Evolutionary conservation across 2,329 filamentous ascomycete genomes (phyloP).

Genomic region (Alternaria postmessia): DNA sequence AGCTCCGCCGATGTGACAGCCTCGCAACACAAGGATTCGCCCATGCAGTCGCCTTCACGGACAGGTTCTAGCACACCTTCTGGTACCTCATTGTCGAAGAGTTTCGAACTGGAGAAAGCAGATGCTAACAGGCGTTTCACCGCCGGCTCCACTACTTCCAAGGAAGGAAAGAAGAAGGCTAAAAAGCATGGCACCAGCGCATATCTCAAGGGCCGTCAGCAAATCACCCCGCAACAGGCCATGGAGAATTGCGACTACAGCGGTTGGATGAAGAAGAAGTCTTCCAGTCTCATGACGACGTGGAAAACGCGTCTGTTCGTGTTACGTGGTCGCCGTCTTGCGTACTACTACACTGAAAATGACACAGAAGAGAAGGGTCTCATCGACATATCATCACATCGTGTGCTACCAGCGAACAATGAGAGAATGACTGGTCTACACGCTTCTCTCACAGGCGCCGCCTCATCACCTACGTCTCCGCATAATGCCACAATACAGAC

Average conservation of each 20-base stretch:
- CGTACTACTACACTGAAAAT: constrained; percentile 95
- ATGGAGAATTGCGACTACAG: constrained; percentile 89
- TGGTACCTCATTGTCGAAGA: constrained; percentile 65
- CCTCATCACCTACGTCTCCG: constrained; percentile 69
- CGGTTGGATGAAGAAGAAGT: constrained; percentile 99
- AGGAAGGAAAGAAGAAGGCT: constrained; percentile 59
- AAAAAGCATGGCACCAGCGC: constrained; percentile 95
- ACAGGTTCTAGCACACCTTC: constrained; percentile 78
- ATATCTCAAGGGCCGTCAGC: constrained; percentile 84
- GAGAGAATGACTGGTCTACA: constrained; percentile 90
- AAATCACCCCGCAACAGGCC: constrained; percentile 81
- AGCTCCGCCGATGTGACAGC: constrained; percentile 51
- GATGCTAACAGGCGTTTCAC: constrained; percentile 52
- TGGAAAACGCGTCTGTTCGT: constrained; percentile 99
- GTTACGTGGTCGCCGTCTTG: constrained; percentile 85
- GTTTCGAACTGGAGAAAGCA: constrained; percentile 81
- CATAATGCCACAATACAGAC: constrained; percentile 52
- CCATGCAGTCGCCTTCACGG: constrained; percentile 70
- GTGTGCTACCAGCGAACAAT: constrained; percentile 92
- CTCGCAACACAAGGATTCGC: constrained; percentile 61
- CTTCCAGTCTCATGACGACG: constrained; percentile 92
- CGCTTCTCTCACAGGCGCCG: constrained; percentile 89
- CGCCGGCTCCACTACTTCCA: constrained; percentile 55
- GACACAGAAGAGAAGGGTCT: constrained; percentile 93
- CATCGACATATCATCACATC: constrained; percentile 97